These are phyloP conservation scores for Volvariella surrecta DNA, from an alignment of 1,284 basidiomycete species.

Conservation along the genomic window DNA sequence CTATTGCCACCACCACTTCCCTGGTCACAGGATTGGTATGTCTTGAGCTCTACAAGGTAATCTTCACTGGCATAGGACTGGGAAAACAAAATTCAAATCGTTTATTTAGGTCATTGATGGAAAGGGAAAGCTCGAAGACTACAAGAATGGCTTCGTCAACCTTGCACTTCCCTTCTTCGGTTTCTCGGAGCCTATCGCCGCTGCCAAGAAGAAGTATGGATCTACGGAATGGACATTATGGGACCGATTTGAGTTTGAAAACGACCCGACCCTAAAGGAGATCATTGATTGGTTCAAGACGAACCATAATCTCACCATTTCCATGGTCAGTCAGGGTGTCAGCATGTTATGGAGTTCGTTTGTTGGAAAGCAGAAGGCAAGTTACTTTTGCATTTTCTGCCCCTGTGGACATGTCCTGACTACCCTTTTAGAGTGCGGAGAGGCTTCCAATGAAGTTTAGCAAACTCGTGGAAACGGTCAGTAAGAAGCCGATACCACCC, in stretches of 20 bases:
- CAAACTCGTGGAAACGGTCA: constrained; percentile 87
- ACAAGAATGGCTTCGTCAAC: constrained; percentile 99
- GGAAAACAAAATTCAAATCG: too few species aligned
- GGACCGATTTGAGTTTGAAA: constrained; percentile 93
- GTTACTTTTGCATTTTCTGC: constrained; percentile 12
- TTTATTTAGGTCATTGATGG: constrained; percentile 82
- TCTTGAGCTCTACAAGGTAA: constrained; percentile 93
- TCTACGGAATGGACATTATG: constrained; percentile 94
- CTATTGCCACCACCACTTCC: constrained; percentile 97
- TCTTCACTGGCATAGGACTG: too few species aligned
- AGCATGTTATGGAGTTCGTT: constrained; percentile 98
- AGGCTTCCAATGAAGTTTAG: constrained; percentile 85
- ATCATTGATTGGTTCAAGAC: constrained; percentile 82
- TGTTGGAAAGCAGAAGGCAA: constrained; percentile 83
- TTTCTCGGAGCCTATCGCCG: constrained; percentile 96
- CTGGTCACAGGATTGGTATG: constrained; percentile 94
- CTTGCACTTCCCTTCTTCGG: constrained; percentile 98
- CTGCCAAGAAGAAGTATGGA: constrained; percentile 86
- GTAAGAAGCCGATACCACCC: constrained; percentile 84
- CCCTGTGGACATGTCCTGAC: constrained; percentile 6
- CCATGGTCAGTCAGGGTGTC: constrained; percentile 95
- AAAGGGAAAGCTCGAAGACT: constrained; percentile 88
- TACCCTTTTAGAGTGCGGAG: constrained; percentile 63
- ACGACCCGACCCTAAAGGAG: constrained; percentile 85
- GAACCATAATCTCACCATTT: constrained; percentile 82